phyloP scores from a whole-genome alignment of 2,329 filamentous ascomycete species.

The Aspergillus fijiensis region DNA sequence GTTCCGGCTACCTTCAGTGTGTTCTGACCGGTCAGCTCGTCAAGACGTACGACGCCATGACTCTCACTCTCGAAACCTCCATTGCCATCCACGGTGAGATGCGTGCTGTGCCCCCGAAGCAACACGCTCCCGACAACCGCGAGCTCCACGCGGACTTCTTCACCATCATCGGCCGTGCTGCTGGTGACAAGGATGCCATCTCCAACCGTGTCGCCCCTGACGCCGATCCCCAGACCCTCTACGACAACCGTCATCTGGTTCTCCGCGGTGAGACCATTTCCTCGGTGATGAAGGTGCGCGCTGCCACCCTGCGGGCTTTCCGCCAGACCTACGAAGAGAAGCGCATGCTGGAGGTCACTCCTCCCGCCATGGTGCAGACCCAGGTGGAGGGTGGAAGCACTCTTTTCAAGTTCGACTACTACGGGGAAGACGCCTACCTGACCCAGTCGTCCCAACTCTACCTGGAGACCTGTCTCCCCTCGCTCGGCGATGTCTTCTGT shows the following conservation, averaged over 20 bases:
- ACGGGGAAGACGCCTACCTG: slow-evolving; percentile 85
- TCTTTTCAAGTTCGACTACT: slow-evolving; percentile 86
- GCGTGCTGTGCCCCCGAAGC: slow-evolving; percentile 73
- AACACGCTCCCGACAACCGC: slow-evolving; percentile 76
- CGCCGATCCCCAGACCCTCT: slow-evolving; percentile 69
- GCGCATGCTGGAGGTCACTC: slow-evolving; percentile 77
- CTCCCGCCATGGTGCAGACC: slow-evolving; percentile 89
- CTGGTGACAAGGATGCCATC: slow-evolving; percentile 85
- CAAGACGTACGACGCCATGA: slow-evolving; percentile 88
- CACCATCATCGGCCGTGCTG: slow-evolving; percentile 73
- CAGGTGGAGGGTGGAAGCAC: slow-evolving; percentile 92
- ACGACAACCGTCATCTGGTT: slow-evolving; percentile 80
- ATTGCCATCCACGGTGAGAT: slow-evolving; percentile 82
- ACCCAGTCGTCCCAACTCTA: slow-evolving; percentile 98
- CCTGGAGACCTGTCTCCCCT: slow-evolving; percentile 89
- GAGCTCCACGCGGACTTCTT: slow-evolving; percentile 92
- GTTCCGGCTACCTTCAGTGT: slow-evolving; percentile 82
- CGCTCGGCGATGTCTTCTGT: slow-evolving; percentile 92
- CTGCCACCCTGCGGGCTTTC: slow-evolving; percentile 78
- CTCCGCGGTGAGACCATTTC: slow-evolving; percentile 81
- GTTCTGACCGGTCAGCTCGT: slow-evolving; percentile 77
- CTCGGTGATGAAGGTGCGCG: slow-evolving; percentile 83
- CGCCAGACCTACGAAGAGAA: slow-evolving; percentile 73
- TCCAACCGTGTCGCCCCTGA: slow-evolving; percentile 75
- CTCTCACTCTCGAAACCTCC: slow-evolving; percentile 82